Evolutionary conservation across 2,329 filamentous ascomycete species (phyloP).

Genomic region (Pseudofabraea citricarpa): DNA sequence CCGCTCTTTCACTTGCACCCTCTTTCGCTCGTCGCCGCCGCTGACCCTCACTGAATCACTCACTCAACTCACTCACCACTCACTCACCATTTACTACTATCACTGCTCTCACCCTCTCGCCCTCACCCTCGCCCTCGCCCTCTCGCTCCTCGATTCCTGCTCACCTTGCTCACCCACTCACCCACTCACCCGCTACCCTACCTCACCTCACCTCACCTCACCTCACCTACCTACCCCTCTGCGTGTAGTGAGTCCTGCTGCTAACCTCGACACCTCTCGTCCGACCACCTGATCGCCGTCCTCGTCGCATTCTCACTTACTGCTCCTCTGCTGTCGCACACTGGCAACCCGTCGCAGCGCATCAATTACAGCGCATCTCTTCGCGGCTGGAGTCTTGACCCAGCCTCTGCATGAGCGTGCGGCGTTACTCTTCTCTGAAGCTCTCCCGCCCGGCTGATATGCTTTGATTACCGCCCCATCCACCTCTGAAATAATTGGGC

Average conservation of each 20-base stretch:
- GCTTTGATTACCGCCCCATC: background rate
- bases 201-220: background rate
- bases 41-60: too few relatives aligned
- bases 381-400: background rate
- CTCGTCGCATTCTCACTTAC: background rate
- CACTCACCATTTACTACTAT: too few relatives aligned
- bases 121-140: too few relatives aligned
- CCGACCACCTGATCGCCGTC: background rate
- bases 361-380: background rate
- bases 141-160: too few relatives aligned
- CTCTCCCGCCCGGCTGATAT: background rate
- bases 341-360: background rate
- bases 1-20: too few relatives aligned
- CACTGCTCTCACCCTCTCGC: too few relatives aligned
- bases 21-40: too few relatives aligned
- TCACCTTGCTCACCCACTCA: background rate
- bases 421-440: background rate
- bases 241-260: too few relatives aligned
- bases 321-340: background rate
- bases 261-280: too few relatives aligned
- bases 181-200: background rate
- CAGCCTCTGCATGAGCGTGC: background rate
- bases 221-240: background rate
- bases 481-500: background rate
- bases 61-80: too few relatives aligned